These are phyloP conservation scores for Hypoxylon sp. DNA, from an alignment of 2,329 filamentous ascomycete species.

Conservation along the genomic window DNA sequence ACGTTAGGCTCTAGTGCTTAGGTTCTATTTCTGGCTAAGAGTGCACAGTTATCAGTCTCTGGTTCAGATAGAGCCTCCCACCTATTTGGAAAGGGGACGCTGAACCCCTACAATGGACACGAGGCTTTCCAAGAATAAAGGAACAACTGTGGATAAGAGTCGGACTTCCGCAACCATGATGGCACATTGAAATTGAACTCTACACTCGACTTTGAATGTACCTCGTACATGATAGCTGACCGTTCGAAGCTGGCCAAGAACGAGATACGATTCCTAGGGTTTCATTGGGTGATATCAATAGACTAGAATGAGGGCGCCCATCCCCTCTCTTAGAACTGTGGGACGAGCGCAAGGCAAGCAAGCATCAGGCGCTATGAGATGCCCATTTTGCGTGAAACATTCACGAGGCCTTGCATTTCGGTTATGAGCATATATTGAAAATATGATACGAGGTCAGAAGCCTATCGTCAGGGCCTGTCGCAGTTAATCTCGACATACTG, in stretches of 20 bases:
- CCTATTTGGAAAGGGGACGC: constrained; percentile 8
- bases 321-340: constrained; percentile 4
- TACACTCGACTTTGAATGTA: too few relatives aligned
- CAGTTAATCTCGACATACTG: constrained; percentile 24
- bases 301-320: constrained; percentile 1
- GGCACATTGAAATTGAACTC: not conserved
- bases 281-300: constrained; percentile 5
- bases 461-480: constrained; percentile 12
- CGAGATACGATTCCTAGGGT: not conserved
- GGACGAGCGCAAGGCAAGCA: constrained; percentile 23
- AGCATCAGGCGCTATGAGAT: too few relatives aligned
- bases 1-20: constrained; percentile 22
- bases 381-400: constrained; percentile 15
- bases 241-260: not conserved
- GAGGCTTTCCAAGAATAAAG: too few relatives aligned
- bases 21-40: constrained; percentile 12
- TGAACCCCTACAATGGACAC: too few relatives aligned
- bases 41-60: not conserved
- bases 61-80: constrained; percentile 4
- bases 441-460: constrained; percentile 36
- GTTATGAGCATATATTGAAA: constrained; percentile 37
- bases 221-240: not conserved
- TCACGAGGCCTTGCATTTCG: constrained; percentile 20
- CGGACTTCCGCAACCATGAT: constrained; percentile 28
- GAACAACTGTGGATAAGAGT: constrained; percentile 1